phyloP scores from a whole-genome alignment of 192 early-diverging fungal genomes.

The Entrophospora sp. region DNA sequence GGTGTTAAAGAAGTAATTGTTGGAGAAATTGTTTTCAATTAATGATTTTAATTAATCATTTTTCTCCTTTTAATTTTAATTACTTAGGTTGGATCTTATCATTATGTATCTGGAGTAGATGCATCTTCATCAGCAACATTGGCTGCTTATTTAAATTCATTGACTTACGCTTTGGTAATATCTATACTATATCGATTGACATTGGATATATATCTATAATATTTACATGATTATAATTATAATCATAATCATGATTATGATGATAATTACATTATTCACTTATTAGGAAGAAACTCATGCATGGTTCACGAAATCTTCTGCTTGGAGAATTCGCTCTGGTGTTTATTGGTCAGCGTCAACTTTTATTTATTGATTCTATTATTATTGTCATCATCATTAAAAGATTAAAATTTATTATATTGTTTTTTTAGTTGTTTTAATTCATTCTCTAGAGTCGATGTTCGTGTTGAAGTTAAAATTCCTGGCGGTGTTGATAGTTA shows the following conservation, averaged over 20 bases:
- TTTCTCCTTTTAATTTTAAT: slow-evolving; percentile 10
- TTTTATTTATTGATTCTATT: background rate
- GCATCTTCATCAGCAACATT: slow-evolving; percentile 91
- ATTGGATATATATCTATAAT: too few species aligned
- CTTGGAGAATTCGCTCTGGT: slow-evolving; percentile 55
- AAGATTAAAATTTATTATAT: background rate
- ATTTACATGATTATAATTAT: too few species aligned
- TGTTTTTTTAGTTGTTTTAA: slow-evolving; percentile 77
- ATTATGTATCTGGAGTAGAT: slow-evolving; percentile 72
- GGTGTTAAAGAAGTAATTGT: slow-evolving; percentile 60
- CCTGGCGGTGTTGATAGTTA: slow-evolving; percentile 97
- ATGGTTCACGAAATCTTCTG: slow-evolving; percentile 53
- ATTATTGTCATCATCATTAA: background rate
- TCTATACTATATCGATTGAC: background rate
- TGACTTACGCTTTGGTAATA: slow-evolving; percentile 79
- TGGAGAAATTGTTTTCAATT: too few species aligned
- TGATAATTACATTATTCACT: background rate
- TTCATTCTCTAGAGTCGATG: slow-evolving; percentile 92
- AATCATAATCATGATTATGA: background rate
- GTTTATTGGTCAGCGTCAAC: slow-evolving; percentile 46
- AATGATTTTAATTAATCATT: background rate
- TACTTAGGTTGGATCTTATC: slow-evolving; percentile 73
- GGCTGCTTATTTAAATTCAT: slow-evolving; percentile 95
- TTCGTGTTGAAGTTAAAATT: slow-evolving; percentile 97
- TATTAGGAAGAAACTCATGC: slow-evolving; percentile 53